Conservation (phyloP, 441 rosid species). For the Biscutella laevigata region DNA sequence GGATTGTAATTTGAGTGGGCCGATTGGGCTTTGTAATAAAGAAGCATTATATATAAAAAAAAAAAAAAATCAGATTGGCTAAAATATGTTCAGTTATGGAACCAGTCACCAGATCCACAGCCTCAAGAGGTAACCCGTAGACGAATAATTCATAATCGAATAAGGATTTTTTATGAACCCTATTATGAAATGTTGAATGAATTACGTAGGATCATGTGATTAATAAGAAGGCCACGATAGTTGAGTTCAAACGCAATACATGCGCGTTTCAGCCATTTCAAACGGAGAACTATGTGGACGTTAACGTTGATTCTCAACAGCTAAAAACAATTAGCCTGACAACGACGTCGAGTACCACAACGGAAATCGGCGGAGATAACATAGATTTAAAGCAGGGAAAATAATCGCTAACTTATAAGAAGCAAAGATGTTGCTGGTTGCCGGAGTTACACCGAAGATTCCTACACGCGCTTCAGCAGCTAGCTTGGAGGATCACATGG, state of each 20-base stretch:
- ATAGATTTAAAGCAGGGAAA: conserved; percentile 18
- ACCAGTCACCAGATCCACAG: conserved; percentile 49
- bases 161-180: neutral
- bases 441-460: conserved; percentile 74
- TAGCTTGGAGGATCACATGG: conserved; percentile 90
- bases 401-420: conserved; percentile 25
- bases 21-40: too few relatives aligned
- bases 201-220: neutral
- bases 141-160: too few relatives aligned
- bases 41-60: too few relatives aligned
- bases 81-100: conserved; percentile 90
- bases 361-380: conserved; percentile 1
- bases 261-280: conserved; percentile 47
- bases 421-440: conserved; percentile 79
- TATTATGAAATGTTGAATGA: neutral
- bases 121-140: conserved; percentile 32
- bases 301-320: conserved; percentile 18
- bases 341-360: conserved; percentile 19
- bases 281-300: conserved; percentile 27
- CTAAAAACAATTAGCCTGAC: conserved; percentile 16
- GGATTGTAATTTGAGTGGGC: too few relatives aligned
- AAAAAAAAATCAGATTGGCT: conserved; percentile 62
- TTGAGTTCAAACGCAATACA: conserved; percentile 50
- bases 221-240: conserved; percentile 11
- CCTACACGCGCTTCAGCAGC: conserved; percentile 66